Evolutionary conservation across 176 grass and related monocot species (phyloP).

Genomic region (Juncus effusus): DNA sequence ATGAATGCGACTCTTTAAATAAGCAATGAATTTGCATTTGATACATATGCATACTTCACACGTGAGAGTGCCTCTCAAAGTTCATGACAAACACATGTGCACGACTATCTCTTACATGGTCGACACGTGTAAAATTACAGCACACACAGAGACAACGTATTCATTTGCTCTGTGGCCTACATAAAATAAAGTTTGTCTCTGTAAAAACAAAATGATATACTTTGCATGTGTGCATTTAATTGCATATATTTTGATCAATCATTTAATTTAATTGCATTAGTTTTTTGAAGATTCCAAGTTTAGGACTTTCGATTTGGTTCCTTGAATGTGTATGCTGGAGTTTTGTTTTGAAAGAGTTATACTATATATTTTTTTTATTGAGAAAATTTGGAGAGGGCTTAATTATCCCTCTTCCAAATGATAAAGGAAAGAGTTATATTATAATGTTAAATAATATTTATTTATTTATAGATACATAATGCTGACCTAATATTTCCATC

Average conservation of each 20-base stretch:
- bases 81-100: constrained; percentile 31
- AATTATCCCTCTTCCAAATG: no score
- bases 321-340: constrained; percentile 4
- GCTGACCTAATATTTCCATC: no score
- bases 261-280: background rate
- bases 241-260: no score
- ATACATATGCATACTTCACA: background rate
- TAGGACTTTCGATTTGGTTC: constrained; percentile 12
- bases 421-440: no score
- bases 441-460: no score
- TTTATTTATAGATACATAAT: no score
- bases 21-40: no score
- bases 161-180: background rate
- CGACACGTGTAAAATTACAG: constrained; percentile 15
- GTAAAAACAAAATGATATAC: background rate
- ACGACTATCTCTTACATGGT: constrained; percentile 5
- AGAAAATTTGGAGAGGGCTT: no score
- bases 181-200: no score
- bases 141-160: constrained; percentile 7
- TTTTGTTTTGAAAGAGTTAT: background rate
- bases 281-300: constrained; percentile 11
- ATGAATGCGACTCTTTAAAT: no score
- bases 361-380: no score
- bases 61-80: constrained; percentile 28
- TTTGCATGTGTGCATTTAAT: background rate